Evolutionary conservation across 108 stramenopile genomes (phyloP).

Genomic region (Cyclotella baltica): DNA sequence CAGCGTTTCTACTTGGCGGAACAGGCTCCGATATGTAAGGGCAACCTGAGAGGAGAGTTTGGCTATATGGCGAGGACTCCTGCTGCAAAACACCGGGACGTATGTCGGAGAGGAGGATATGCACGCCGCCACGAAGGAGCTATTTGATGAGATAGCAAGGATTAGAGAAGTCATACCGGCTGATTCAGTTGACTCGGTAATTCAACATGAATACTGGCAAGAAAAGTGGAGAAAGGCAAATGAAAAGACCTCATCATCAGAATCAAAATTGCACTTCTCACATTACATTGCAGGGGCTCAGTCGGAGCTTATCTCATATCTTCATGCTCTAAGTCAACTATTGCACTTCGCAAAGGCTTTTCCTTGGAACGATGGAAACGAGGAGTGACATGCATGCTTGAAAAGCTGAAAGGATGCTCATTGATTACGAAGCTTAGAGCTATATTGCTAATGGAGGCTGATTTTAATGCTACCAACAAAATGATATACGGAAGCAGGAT

Average conservation of each 20-base stretch:
- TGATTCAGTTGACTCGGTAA: too few species aligned
- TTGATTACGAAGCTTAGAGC: constrained; percentile 17
- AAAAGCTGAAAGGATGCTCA: not conserved
- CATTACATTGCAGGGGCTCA: constrained; percentile 2
- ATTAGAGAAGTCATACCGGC: not conserved
- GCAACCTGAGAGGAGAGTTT: not conserved
- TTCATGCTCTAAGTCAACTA: constrained; percentile 20
- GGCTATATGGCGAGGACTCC: not conserved
- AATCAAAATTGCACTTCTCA: not conserved
- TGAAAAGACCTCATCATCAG: constrained; percentile 3
- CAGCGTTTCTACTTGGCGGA: not conserved
- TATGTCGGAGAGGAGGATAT: not conserved
- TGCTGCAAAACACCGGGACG: not conserved
- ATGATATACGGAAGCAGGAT: constrained; percentile 13
- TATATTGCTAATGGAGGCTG: constrained; percentile 31
- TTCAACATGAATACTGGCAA: too few species aligned
- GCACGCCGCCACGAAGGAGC: not conserved
- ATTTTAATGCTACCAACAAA: constrained; percentile 25
- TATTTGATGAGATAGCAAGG: not conserved
- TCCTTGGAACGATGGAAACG: constrained; percentile 1
- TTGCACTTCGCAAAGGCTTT: not conserved
- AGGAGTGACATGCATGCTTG: constrained; percentile 18
- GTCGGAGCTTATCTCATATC: constrained; percentile 7
- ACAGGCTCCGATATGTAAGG: not conserved
- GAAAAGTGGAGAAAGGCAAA: not conserved